Evolutionary conservation across 2,329 filamentous ascomycete species (phyloP).

Genomic region (Huntiella decipiens): DNA sequence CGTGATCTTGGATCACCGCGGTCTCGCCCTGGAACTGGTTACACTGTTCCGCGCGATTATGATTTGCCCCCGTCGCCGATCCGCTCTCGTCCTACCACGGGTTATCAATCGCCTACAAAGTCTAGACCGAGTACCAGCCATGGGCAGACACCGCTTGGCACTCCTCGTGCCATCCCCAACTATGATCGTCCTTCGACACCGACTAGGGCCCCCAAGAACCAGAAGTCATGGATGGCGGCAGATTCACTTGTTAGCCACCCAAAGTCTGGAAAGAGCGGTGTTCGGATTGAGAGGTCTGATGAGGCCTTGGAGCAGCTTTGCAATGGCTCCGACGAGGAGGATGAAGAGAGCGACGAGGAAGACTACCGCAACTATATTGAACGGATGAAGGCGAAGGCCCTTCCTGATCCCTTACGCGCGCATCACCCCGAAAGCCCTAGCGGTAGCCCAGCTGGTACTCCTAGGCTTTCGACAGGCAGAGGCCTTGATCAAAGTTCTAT

Average conservation of each 20-base stretch:
- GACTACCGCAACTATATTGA: slow-evolving; percentile 24
- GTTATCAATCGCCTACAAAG: slow-evolving; percentile 8
- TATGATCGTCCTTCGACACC: background rate
- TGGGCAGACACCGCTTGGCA: background rate
- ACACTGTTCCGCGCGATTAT: slow-evolving; percentile 1
- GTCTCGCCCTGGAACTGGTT: slow-evolving; percentile 15
- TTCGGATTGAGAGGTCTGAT: slow-evolving; percentile 23
- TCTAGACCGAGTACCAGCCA: slow-evolving; percentile 3
- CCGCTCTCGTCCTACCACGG: slow-evolving; percentile 3
- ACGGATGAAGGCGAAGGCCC: slow-evolving; percentile 9
- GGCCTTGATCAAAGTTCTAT: background rate
- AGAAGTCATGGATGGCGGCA: slow-evolving; percentile 34
- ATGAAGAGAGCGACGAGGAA: slow-evolving; percentile 17
- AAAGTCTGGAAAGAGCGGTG: slow-evolving; percentile 30
- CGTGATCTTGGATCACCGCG: slow-evolving; percentile 6
- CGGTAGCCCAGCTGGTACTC: background rate
- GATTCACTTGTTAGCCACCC: slow-evolving; percentile 28
- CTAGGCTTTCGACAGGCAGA: background rate
- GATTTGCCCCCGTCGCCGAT: slow-evolving; percentile 9
- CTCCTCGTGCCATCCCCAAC: background rate
- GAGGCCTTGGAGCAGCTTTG: slow-evolving; percentile 28
- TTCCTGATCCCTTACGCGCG: slow-evolving; percentile 5
- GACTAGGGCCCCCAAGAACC: slow-evolving; percentile 29
- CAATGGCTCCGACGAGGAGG: slow-evolving; percentile 23
- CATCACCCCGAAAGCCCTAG: slow-evolving; percentile 7